Evolutionary conservation across 768 basidiomycete genomes (phyloP), one percentile per base, ranked within the genome.

Genomic region (Panellus pusillus): DNA sequence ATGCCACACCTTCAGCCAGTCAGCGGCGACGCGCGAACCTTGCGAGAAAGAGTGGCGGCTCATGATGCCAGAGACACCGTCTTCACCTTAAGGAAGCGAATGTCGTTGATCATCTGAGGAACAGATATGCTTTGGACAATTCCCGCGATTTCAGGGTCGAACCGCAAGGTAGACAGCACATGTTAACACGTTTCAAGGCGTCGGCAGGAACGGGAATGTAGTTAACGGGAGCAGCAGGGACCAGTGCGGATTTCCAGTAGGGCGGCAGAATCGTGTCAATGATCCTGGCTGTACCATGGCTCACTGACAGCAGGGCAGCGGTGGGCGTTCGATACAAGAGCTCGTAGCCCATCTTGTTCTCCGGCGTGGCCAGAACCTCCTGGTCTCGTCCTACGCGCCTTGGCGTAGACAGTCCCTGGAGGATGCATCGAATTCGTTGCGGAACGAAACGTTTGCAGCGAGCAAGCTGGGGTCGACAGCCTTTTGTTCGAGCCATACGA

Each of bases 61-160:
- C 28, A 83, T 59, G 60, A 95, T 88, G 11, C 81, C 81, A 9
- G 89, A 91, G 38, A 71, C 68, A n/a, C 72, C 76, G 61, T 87
- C 84, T 67, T 97, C 93, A 44, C 92, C 93, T 0, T 93, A 53
- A 97, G 82, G 66, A 83, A 94, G 47, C 84, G 79, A 42, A 94
- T 78, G 68, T 92, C 88, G 39, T 79, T 76, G 53, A 75, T 74
- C 71, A 96, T 81, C 61, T 83, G 79, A 9, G 78, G 67, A 13
- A 87, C 60, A 28, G 86, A 87, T 50, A 96, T 77, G 45, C 84
- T 83, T 53, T 81, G 78, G 20, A 93, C 81, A 52, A 89, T 74
- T 35, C 79, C 73, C 14, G 90, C 84, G 44, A 95, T 70, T 45
- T 75, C 70, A 9, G 91, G 82, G 62, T 89, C 75, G 65, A 92